Evolutionary conservation across 257 asterid genomes (phyloP).

Genomic region (Jasminum sambac): DNA sequence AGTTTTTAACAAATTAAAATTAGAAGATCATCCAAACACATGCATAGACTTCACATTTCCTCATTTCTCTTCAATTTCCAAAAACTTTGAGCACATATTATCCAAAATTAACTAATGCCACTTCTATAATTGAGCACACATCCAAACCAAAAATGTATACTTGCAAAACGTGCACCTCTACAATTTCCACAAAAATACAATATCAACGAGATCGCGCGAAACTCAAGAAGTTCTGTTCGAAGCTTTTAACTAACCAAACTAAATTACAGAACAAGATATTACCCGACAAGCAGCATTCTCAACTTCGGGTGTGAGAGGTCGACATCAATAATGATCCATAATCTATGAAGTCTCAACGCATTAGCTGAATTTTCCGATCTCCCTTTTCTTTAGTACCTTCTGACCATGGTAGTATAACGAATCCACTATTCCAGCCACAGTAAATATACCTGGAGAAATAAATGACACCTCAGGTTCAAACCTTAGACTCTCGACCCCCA

Average conservation of each 20-base stretch:
- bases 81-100: neutral
- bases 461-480: neutral
- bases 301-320: neutral
- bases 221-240: neutral
- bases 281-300: neutral
- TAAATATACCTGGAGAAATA: slow-evolving; percentile 62
- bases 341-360: neutral
- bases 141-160: neutral
- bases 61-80: too few species aligned
- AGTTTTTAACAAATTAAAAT: too few species aligned
- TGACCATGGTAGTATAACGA: slow-evolving; percentile 83
- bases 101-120: neutral
- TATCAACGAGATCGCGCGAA: neutral
- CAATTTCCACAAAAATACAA: neutral
- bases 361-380: slow-evolving; percentile 72
- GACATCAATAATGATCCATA: neutral
- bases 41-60: too few species aligned
- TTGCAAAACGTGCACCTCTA: neutral
- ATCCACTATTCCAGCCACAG: slow-evolving; percentile 93
- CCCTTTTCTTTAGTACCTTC: slow-evolving; percentile 73
- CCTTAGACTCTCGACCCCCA: neutral
- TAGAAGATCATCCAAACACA: too few species aligned
- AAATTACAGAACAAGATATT: neutral
- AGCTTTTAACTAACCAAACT: neutral
- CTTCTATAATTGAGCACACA: neutral